phyloP scores from a whole-genome alignment of 139 green algal genomes.

The Marvania coccoides region DNA sequence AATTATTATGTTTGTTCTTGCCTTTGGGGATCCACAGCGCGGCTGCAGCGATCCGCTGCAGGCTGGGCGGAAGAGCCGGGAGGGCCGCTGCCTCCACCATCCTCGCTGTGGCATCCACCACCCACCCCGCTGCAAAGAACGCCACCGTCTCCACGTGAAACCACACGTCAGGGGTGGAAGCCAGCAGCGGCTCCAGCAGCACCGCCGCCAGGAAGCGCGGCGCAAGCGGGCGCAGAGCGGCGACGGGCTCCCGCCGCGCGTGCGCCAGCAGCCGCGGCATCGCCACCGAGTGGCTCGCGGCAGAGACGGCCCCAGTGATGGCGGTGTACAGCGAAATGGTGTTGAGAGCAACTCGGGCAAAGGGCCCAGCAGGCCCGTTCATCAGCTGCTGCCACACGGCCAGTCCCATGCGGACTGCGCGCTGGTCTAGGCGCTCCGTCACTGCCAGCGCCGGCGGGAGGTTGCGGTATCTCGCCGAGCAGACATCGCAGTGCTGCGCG shows the following conservation, averaged over 20 bases:
- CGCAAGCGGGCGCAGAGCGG: not conserved
- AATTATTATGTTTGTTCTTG: too few relatives aligned
- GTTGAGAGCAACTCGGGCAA: not conserved
- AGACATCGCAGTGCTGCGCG: conserved; percentile 10
- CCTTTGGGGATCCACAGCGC: too few relatives aligned
- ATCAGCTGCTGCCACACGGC: not conserved
- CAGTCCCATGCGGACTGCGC: not conserved
- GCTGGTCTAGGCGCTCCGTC: not conserved
- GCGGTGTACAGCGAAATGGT: not conserved
- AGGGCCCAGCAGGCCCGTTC: not conserved
- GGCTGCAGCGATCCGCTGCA: not conserved
- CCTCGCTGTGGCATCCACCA: not conserved
- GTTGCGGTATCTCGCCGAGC: not conserved
- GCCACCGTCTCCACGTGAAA: not conserved
- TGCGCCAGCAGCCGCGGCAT: not conserved
- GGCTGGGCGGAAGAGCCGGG: not conserved
- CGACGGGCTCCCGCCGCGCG: not conserved
- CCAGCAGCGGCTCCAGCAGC: not conserved
- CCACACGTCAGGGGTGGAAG: not conserved
- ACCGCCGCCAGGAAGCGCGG: not conserved
- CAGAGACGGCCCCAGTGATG: not conserved
- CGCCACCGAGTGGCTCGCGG: not conserved
- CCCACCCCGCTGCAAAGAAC: conserved; percentile 2
- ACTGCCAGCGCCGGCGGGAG: not conserved
- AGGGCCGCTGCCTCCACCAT: not conserved